Evolutionary conservation across 2,329 filamentous ascomycete genomes (phyloP), one percentile per base, ranked within the genome.

Genomic region (Claviceps pazoutovae): DNA sequence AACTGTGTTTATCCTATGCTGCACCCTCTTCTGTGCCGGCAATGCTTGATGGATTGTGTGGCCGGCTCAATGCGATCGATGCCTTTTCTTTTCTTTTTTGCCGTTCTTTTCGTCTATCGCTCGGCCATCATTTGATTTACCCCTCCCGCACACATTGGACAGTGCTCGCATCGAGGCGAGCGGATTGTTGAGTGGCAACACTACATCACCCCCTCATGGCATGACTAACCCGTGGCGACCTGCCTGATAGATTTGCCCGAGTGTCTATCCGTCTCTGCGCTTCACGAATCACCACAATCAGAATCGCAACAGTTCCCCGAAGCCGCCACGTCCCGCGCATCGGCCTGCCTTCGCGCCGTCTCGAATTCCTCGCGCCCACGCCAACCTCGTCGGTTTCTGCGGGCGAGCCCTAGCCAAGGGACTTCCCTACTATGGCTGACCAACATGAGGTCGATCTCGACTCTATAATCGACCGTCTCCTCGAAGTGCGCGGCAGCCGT

Each of bases 381-480:
- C 50, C 46, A 46, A 46, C 36, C 51, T 53, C 58, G 53, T 57
- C 59, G 58, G 58, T 61, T 62, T 59, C 62, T 61, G 64, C 65
- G 66, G 68, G 68, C 71, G 68, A 67, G 67, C 58, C 58, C 60
- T 63, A 59, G 58, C 58, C 56, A 60, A 61, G 63, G 67, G 62
- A 66, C 56, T 55, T 56, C 55, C 62, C 56, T 57, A 74, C 63
- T 66, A 84, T 74, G 82, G 76, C 76, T 67, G 77, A 80, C 69
- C 76, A 80, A 69, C 74, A 88, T 74, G 91, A 97, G 74, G 88
- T 97, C 74, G 91, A 97, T 75, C 80, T 98, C 75, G 93, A 98
- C 74, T 96, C 90, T 66, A 95, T 97, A 83, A 97, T 98, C 78
- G 91, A 97, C 73, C 83, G 93, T 72, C 82, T 98, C 66, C 79